These are phyloP conservation scores for Pisolithus microcarpus DNA, from an alignment of 768 basidiomycete species.

Conservation along the genomic window DNA sequence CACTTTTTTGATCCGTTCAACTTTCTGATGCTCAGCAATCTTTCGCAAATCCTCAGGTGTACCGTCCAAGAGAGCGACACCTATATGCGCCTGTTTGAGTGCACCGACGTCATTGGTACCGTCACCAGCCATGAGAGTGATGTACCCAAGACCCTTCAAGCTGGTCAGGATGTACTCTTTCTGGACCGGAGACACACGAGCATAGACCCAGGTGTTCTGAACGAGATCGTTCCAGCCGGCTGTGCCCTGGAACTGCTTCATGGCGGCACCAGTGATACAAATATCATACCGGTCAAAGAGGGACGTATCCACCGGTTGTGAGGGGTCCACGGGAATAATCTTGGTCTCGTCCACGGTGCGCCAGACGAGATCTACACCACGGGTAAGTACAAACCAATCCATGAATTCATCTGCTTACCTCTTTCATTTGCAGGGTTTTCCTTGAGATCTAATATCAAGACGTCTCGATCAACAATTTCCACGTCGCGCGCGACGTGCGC, in stretches of 20 bases:
- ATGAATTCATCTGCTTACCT: slow-evolving; percentile 40
- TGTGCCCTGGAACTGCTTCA: slow-evolving; percentile 75
- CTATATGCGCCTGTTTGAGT: slow-evolving; percentile 95
- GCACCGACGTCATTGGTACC: slow-evolving; percentile 99
- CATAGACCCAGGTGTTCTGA: slow-evolving; percentile 97
- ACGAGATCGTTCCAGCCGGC: slow-evolving; percentile 77
- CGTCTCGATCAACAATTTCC: slow-evolving; percentile 94
- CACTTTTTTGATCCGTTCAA: slow-evolving; percentile 91
- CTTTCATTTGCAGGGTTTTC: slow-evolving; percentile 68
- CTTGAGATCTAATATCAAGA: slow-evolving; percentile 82
- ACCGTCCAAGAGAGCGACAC: slow-evolving; percentile 88
- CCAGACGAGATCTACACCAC: slow-evolving; percentile 73
- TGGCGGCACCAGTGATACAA: slow-evolving; percentile 90
- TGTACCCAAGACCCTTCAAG: slow-evolving; percentile 82
- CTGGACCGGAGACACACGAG: slow-evolving; percentile 91
- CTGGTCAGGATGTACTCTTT: slow-evolving; percentile 94
- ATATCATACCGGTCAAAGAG: slow-evolving; percentile 90
- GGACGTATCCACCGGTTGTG: slow-evolving; percentile 65
- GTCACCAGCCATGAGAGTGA: slow-evolving; percentile 96
- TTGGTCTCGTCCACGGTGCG: slow-evolving; percentile 88
- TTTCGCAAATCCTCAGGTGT: slow-evolving; percentile 86
- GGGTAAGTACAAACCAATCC: not conserved
- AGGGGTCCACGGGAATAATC: slow-evolving; percentile 78
- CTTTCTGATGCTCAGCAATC: slow-evolving; percentile 86
- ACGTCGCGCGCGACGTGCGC: slow-evolving; percentile 94